phyloP scores from a whole-genome alignment of 2,329 filamentous ascomycete species.

The Xylaria sp. region DNA sequence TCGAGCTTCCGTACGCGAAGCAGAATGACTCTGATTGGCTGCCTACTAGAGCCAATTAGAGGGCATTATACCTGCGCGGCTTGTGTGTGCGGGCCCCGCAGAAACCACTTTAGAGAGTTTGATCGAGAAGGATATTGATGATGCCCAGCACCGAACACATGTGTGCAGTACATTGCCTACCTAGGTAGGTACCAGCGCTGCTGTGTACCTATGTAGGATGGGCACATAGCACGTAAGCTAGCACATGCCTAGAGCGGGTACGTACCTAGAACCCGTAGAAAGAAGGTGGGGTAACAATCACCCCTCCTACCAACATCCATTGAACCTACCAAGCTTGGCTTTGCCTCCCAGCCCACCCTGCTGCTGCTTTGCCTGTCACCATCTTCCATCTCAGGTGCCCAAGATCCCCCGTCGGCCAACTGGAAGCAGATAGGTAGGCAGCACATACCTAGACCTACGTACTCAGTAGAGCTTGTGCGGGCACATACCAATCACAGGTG shows the following conservation, averaged over 20 bases:
- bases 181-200: no score
- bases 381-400: conserved; percentile 1
- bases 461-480: conserved; percentile 4
- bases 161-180: background rate
- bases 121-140: background rate
- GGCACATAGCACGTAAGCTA: no score
- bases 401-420: background rate
- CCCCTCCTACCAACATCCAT: conserved; percentile 12
- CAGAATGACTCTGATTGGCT: conserved; percentile 19
- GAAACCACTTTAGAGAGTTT: background rate
- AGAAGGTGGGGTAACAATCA: background rate
- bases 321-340: no score
- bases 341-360: no score
- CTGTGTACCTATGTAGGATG: no score
- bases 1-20: conserved; percentile 28
- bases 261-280: no score
- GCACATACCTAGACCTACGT: no score
- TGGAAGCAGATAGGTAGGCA: no score
- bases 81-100: background rate
- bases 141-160: background rate
- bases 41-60: conserved; percentile 26
- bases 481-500: conserved; percentile 16
- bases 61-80: no score
- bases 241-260: no score
- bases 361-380: background rate